Conservation (phyloP, 495 filamentous ascomycete genomes). For the Thermochaetoides thermophila region DNA sequence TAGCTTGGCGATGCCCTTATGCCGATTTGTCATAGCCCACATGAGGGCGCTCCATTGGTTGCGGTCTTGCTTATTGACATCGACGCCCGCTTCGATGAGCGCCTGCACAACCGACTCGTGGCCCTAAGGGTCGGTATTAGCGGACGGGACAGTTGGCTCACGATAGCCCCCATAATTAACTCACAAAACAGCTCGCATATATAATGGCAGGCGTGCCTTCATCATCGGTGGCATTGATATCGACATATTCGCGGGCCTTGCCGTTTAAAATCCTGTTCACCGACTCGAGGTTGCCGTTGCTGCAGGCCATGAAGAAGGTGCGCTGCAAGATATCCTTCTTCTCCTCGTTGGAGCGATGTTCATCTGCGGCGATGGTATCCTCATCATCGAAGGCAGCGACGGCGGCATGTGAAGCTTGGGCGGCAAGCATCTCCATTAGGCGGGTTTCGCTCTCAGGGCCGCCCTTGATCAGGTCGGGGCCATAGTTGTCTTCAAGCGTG, state of each 20-base stretch:
- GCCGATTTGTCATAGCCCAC: constrained; percentile 99
- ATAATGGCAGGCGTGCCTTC: constrained; percentile 91
- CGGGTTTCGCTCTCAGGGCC: constrained; percentile 71
- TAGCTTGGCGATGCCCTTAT: constrained; percentile 86
- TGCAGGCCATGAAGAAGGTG: constrained; percentile 85
- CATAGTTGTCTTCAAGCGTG: constrained; percentile 61
- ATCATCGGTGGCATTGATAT: constrained; percentile 83
- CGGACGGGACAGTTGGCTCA: no score
- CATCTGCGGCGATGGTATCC: constrained; percentile 57
- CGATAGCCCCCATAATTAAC: constrained; percentile 24
- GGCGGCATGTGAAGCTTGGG: constrained; percentile 73
- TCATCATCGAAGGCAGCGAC: constrained; percentile 60
- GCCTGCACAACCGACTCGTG: constrained; percentile 80
- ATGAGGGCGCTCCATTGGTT: constrained; percentile 97
- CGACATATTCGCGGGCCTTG: constrained; percentile 58
- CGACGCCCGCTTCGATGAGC: constrained; percentile 74
- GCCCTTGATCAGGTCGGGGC: constrained; percentile 42
- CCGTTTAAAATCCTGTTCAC: constrained; percentile 64
- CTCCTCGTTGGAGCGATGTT: constrained; percentile 57
- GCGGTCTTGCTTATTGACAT: constrained; percentile 84
- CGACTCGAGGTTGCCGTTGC: constrained; percentile 82
- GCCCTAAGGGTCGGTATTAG: constrained; percentile 38
- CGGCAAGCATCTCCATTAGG: constrained; percentile 89
- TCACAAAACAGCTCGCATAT: constrained; percentile 96
- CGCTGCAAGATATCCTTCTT: constrained; percentile 74